Evolutionary conservation across 2,329 filamentous ascomycete genomes (phyloP).

Genomic region (Apiospora marii): DNA sequence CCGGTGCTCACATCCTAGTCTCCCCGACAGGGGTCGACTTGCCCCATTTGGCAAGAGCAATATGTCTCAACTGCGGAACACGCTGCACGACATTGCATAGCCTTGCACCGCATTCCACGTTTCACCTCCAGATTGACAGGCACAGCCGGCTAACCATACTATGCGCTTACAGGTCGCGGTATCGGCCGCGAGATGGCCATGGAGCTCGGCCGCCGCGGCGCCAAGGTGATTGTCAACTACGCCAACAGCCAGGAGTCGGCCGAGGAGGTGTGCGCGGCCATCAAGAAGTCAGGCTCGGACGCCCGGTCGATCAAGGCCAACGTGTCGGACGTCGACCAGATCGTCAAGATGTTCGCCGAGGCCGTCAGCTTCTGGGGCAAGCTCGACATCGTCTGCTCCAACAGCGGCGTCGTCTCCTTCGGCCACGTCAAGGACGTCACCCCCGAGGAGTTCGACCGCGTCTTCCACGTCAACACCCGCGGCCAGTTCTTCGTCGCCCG

Average conservation of each 20-base stretch:
- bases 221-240: constrained; percentile 73
- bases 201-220: constrained; percentile 70
- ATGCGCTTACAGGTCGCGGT: constrained; percentile 58
- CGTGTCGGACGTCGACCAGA: constrained; percentile 70
- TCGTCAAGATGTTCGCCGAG: constrained; percentile 67
- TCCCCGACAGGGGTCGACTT: constrained; percentile 9
- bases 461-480: constrained; percentile 72
- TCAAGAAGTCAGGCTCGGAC: constrained; percentile 69
- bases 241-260: constrained; percentile 71
- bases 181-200: constrained; percentile 73
- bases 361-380: constrained; percentile 70
- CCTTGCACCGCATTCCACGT: constrained; percentile 25
- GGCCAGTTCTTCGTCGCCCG: constrained; percentile 78
- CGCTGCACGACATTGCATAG: constrained; percentile 27
- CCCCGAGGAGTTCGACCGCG: constrained; percentile 75
- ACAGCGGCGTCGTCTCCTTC: constrained; percentile 74
- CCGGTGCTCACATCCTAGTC: constrained; percentile 10
- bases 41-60: background rate
- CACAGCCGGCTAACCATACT: constrained; percentile 28
- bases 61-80: background rate
- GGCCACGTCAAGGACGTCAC: constrained; percentile 73
- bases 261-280: constrained; percentile 69
- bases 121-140: constrained; percentile 9
- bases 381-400: constrained; percentile 75
- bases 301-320: constrained; percentile 73